Evolutionary conservation across 768 basidiomycete species (phyloP).

Genomic region (Tephrocybe sp.): DNA sequence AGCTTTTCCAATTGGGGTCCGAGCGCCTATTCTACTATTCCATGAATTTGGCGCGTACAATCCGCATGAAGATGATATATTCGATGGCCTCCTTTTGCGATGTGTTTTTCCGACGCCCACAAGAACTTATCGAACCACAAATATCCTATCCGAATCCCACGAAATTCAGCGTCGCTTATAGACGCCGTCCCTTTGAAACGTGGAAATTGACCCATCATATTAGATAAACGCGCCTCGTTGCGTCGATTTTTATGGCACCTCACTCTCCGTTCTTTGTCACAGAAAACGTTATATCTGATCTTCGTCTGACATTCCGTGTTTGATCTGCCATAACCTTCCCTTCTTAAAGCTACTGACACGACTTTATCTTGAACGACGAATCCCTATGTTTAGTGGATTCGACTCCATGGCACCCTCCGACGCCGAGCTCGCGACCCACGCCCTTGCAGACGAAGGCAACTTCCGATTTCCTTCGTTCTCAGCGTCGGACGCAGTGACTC

Average conservation of each 20-base stretch:
- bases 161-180: constrained; percentile 13
- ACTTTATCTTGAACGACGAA: constrained; percentile 2
- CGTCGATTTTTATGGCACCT: constrained; percentile 1
- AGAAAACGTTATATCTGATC: constrained; percentile 7
- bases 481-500: constrained; percentile 76
- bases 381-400: constrained; percentile 62
- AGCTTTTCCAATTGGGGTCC: too few species aligned
- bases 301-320: not conserved
- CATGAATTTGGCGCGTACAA: too few species aligned
- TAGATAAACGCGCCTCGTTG: constrained; percentile 26
- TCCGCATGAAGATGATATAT: too few species aligned
- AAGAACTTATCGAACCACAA: not conserved
- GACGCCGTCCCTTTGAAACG: constrained; percentile 15
- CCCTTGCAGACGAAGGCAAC: constrained; percentile 66
- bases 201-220: constrained; percentile 17
- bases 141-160: not conserved
- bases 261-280: constrained; percentile 17
- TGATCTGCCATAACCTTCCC: not conserved
- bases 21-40: too few species aligned
- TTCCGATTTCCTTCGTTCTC: constrained; percentile 76
- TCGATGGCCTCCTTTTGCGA: not conserved
- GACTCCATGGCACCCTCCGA: constrained; percentile 66
- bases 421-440: constrained; percentile 70
- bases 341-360: not conserved
- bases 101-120: not conserved